These are phyloP conservation scores for Artemisia tridentata DNA, from an alignment of 129 eudicot species.

Conservation along the genomic window DNA sequence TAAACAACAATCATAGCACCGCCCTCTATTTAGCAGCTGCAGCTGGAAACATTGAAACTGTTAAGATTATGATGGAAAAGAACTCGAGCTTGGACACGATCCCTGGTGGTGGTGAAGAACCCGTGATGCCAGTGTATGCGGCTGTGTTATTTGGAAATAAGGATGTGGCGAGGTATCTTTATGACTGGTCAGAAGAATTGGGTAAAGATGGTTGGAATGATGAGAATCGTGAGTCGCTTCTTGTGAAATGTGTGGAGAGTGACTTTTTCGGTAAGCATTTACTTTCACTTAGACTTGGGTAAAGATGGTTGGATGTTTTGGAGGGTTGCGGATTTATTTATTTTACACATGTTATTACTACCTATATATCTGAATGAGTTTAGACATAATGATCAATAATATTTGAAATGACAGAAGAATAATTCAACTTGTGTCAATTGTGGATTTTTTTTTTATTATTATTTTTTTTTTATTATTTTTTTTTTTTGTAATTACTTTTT, in stretches of 20 bases:
- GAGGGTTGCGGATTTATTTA: too few species aligned
- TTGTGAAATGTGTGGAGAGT: not conserved
- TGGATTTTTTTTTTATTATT: too few species aligned
- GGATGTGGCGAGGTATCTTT: slow-evolving; percentile 31
- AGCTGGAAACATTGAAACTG: too few species aligned
- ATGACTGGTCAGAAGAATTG: not conserved
- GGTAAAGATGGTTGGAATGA: not conserved
- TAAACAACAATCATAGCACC: too few species aligned
- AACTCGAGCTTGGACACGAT: slow-evolving; percentile 5
- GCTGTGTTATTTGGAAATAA: slow-evolving; percentile 4
- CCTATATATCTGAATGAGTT: too few species aligned
- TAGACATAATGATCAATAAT: too few species aligned
- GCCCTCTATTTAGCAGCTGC: too few species aligned
- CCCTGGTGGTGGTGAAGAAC: not conserved
- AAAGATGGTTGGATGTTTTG: not conserved
- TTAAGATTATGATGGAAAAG: not conserved
- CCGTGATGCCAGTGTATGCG: slow-evolving; percentile 17
- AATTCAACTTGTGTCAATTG: too few species aligned
- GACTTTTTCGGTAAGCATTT: slow-evolving; percentile 21
- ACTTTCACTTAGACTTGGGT: not conserved
- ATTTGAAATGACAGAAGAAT: too few species aligned
- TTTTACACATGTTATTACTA: too few species aligned
- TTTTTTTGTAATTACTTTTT: too few species aligned
- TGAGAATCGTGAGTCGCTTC: slow-evolving; percentile 16
- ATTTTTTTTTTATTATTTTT: too few species aligned